Percentiles rank a stretch among this genome's conserved stretches.
These are phyloP conservation scores for Penicillium samsonianum DNA, from an alignment of 495 filamentous ascomycete genomes.

Conservation along the genomic window DNA sequence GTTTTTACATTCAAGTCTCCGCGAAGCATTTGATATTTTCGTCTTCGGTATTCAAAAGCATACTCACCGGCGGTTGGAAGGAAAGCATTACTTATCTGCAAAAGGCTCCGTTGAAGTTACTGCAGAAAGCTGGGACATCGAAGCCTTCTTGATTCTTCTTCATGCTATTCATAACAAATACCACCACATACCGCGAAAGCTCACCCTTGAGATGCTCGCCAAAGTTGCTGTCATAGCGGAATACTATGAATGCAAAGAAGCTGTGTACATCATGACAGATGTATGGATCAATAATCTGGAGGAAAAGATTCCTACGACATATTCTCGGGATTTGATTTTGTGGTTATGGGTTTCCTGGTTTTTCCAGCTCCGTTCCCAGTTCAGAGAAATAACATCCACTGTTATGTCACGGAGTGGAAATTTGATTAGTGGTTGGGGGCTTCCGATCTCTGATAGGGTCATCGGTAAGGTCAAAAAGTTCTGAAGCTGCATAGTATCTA, in stretches of 20 bases:
- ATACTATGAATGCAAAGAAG: too few relatives aligned
- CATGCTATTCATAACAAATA: constrained; percentile 52
- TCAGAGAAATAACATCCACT: constrained; percentile 24
- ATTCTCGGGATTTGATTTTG: constrained; percentile 32
- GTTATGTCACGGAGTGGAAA: constrained; percentile 24
- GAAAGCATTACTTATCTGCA: constrained; percentile 33
- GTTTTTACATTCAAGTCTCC: constrained; percentile 42
- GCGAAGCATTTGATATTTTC: constrained; percentile 52
- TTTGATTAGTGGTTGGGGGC: constrained; percentile 10
- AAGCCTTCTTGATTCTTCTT: constrained; percentile 49
- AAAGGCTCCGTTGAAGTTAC: constrained; percentile 46
- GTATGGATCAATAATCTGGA: constrained; percentile 13
- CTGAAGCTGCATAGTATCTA: too few relatives aligned
- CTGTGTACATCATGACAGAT: too few relatives aligned
- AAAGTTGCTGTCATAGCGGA: constrained; percentile 47
- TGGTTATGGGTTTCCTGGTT: constrained; percentile 45
- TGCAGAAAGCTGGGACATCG: constrained; percentile 38
- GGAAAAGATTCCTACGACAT: constrained; percentile 10
- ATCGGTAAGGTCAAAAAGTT: constrained; percentile 20
- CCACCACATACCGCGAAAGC: constrained; percentile 37
- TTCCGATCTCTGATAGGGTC: constrained; percentile 31
- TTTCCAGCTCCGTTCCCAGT: constrained; percentile 27
- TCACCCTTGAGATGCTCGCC: constrained; percentile 48
- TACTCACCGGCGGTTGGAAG: constrained; percentile 35
- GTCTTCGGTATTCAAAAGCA: constrained; percentile 47